Conservation (phyloP, 345 rosid genomes). For the Rhodomyrtus tomentosa region DNA sequence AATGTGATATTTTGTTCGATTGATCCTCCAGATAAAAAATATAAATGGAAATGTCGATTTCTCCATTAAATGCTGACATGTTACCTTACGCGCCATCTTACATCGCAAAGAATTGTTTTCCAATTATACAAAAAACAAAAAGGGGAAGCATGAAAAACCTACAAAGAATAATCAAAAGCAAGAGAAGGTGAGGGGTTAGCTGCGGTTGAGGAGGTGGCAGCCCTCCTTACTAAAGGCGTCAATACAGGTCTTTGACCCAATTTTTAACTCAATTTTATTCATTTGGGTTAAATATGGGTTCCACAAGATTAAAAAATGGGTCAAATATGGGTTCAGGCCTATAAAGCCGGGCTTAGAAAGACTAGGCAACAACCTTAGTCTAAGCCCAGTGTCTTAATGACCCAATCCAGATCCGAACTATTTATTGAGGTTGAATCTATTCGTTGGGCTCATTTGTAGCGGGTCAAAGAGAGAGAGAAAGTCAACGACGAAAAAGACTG, state of each 20-base stretch:
- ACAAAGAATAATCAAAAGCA: neutral
- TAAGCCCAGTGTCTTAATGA: neutral
- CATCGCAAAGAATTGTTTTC: neutral
- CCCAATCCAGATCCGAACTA: neutral
- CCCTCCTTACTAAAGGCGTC: neutral
- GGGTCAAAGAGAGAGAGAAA: neutral
- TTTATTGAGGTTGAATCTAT: neutral
- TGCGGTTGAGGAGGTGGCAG: neutral
- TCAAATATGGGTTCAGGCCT: no score
- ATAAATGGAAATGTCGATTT: neutral
- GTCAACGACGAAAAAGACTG: no score
- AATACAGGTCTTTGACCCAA: no score
- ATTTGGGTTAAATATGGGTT: no score
- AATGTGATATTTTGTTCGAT: neutral
- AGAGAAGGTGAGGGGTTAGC: neutral
- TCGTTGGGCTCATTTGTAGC: neutral
- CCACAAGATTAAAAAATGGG: no score
- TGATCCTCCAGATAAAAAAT: accelerated
- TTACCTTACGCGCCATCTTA: neutral
- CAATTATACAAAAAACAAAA: neutral
- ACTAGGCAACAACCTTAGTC: neutral
- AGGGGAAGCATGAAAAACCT: neutral
- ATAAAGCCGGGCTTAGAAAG: no score
- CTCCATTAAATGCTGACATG: neutral
- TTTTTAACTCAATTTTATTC: no score